Conservation (phyloP, 352 stramenopile species). For the Phytopythium sindhum region DNA sequence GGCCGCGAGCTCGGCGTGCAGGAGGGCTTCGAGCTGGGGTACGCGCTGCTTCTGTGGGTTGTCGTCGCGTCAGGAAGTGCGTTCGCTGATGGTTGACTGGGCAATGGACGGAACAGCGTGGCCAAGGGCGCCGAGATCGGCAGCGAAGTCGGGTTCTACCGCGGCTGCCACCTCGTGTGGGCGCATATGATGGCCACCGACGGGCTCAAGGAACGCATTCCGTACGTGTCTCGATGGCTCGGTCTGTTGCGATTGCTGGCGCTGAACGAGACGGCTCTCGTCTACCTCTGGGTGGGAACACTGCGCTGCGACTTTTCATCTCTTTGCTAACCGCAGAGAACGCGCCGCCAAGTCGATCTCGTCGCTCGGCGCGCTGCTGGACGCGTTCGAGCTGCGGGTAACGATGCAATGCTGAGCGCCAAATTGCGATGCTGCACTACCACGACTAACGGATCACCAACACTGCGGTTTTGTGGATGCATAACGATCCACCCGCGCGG, state of each 20-base stretch:
- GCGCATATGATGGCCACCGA: slow-evolving; percentile 47
- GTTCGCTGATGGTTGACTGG: neutral
- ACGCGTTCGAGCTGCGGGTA: slow-evolving; percentile 69
- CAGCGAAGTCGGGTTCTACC: slow-evolving; percentile 81
- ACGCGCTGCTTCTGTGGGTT: slow-evolving; percentile 9
- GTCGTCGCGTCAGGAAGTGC: neutral
- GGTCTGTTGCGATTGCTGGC: neutral
- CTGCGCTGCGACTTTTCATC: neutral
- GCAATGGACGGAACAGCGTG: slow-evolving; percentile 25
- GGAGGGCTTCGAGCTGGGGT: slow-evolving; percentile 76
- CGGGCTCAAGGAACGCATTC: slow-evolving; percentile 31
- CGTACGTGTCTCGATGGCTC: slow-evolving; percentile 20
- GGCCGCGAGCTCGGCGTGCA: slow-evolving; percentile 60
- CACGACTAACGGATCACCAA: neutral
- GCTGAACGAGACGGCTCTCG: neutral
- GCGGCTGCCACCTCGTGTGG: slow-evolving; percentile 74
- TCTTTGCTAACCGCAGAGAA: slow-evolving; percentile 16
- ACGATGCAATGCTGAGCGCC: slow-evolving; percentile 2
- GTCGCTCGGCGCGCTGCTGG: slow-evolving; percentile 49
- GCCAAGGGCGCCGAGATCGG: slow-evolving; percentile 82
- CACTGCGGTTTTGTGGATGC: slow-evolving; percentile 1
- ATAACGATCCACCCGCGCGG: neutral
- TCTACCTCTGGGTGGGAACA: neutral
- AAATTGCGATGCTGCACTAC: neutral
- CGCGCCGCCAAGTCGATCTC: slow-evolving; percentile 57